A percentile compares a stretch with the other conserved stretches of the same genome.
These are phyloP conservation scores for Acorus calamus DNA, from an alignment of 106 monocot genomes.

Conservation along the genomic window DNA sequence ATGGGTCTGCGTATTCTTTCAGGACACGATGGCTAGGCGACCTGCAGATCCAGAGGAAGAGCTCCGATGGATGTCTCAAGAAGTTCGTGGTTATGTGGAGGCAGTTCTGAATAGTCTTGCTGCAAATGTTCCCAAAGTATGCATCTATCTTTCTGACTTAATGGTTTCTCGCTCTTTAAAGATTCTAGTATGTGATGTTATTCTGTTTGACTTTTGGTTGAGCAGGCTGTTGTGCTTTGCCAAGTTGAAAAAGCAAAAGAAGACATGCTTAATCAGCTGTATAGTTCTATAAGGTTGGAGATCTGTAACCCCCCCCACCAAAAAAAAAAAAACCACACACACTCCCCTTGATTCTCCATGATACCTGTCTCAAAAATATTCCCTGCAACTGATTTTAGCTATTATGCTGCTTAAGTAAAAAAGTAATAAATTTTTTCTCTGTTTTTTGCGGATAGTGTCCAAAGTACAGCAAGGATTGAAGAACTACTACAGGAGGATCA, in stretches of 20 bases:
- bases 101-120: conserved; percentile 98
- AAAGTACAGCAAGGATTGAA: conserved; percentile 74
- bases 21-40: conserved; percentile 76
- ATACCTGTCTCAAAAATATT: too few relatives aligned
- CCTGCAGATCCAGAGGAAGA: conserved; percentile 98
- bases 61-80: conserved; percentile 98
- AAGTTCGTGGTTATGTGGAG: conserved; percentile 98
- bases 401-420: too few relatives aligned
- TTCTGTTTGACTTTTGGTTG: conserved; percentile 8
- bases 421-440: background rate
- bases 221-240: conserved; percentile 85
- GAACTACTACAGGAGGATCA: conserved; percentile 85
- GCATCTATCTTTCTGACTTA: background rate
- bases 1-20: background rate
- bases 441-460: conserved; percentile 35
- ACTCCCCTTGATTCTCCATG: too few relatives aligned
- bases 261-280: conserved; percentile 97
- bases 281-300: conserved; percentile 76
- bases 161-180: background rate
- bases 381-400: too few relatives aligned
- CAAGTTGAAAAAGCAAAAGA: conserved; percentile 99
- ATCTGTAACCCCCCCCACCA: too few relatives aligned
- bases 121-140: conserved; percentile 89
- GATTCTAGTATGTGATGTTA: background rate
- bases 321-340: too few relatives aligned